phyloP scores from a whole-genome alignment of 139 green algal genomes.

The Zygnema cylindricum region DNA sequence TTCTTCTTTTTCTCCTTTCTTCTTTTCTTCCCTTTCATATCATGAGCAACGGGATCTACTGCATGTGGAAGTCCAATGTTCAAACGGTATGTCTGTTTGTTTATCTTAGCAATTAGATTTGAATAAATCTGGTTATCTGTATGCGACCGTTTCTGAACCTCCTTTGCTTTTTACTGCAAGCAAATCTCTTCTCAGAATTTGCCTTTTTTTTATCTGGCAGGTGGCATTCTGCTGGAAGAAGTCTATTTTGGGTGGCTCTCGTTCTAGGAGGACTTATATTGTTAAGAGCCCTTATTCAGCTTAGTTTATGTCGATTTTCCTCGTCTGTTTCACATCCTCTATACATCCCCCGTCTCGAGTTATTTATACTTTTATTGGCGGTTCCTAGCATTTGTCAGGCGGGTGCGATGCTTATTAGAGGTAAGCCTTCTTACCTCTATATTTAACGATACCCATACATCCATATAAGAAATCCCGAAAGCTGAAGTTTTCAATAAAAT shows the following conservation, averaged over 20 bases:
- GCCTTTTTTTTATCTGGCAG: no score
- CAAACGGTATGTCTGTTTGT: no score
- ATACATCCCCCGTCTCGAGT: not conserved
- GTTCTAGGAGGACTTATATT: not conserved
- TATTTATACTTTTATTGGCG: not conserved
- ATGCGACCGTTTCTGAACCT: no score
- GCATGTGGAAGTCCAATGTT: no score
- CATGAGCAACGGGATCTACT: no score
- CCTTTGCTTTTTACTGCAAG: no score
- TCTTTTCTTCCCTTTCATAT: no score
- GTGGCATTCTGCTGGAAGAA: not conserved
- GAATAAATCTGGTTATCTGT: no score
- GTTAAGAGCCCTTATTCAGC: not conserved
- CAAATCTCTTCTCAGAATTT: no score
- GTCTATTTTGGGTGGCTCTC: not conserved
- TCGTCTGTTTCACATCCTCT: not conserved
- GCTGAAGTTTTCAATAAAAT: not conserved
- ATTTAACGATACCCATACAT: not conserved
- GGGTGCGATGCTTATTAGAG: not conserved
- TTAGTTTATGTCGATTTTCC: not conserved
- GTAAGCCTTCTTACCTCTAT: no score
- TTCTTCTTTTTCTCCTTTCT: no score
- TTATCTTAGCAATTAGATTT: no score
- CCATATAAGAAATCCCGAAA: not conserved
- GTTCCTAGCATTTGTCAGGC: not conserved